Evolutionary conservation across 2,329 filamentous ascomycete species (phyloP).

Genomic region (Microcyclosporella mali): DNA sequence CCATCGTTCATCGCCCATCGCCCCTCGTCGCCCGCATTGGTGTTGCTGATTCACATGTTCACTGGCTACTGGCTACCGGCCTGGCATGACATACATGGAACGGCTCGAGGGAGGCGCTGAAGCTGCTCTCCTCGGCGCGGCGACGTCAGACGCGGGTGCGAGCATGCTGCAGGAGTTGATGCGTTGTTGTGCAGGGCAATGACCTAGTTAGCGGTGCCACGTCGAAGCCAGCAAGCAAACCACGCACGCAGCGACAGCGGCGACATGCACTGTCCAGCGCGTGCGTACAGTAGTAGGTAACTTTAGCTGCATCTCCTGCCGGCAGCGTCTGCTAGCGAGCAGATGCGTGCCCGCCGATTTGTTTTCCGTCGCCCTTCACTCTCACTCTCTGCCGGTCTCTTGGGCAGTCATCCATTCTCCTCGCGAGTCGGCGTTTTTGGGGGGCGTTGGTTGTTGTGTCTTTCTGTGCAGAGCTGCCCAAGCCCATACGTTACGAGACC

Average conservation of each 20-base stretch:
- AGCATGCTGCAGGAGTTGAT: not conserved
- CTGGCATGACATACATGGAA: no score
- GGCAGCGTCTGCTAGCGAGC: not conserved
- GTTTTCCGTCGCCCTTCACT: not conserved
- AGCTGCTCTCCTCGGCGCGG: not conserved
- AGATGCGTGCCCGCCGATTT: not conserved
- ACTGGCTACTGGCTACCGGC: no score
- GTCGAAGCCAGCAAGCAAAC: not conserved
- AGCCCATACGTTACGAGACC: not conserved
- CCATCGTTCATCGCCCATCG: not conserved
- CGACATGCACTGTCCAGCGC: conserved; percentile 1
- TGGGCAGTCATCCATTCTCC: no score
- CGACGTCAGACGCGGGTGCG: not conserved
- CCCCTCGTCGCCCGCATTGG: not conserved
- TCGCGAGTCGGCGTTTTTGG: not conserved
- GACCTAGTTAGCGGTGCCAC: conserved; percentile 4
- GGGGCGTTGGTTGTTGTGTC: conserved; percentile 1
- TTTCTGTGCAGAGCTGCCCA: no score
- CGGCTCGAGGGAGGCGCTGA: no score
- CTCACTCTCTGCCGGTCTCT: no score
- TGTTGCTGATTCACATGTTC: no score
- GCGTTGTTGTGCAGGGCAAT: not conserved
- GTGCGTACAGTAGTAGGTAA: not conserved
- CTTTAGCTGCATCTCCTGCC: not conserved
- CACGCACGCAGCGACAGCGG: conserved; percentile 1